phyloP scores from a whole-genome alignment of 768 basidiomycete genomes.

The Pleurotus tuber-regium region DNA sequence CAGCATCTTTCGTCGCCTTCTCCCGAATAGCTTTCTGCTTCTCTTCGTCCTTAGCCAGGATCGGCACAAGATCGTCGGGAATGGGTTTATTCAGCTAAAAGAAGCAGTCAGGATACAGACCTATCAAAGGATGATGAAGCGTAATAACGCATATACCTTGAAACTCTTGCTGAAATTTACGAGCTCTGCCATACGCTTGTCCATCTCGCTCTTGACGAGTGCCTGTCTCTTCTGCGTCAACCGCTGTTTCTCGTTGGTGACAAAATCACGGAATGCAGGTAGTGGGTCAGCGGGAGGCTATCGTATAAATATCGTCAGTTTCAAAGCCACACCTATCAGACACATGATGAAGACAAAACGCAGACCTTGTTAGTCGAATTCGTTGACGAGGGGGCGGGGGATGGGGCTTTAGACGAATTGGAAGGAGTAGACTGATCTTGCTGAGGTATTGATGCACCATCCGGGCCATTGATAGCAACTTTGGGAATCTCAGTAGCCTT shows the following conservation, averaged over 20 bases:
- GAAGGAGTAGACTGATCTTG: constrained; percentile 36
- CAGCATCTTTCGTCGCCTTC: constrained; percentile 69
- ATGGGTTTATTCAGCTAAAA: constrained; percentile 88
- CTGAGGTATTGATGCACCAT: constrained; percentile 49
- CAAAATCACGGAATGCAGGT: constrained; percentile 89
- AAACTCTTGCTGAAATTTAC: constrained; percentile 92
- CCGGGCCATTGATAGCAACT: constrained; percentile 76
- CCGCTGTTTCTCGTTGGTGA: constrained; percentile 87
- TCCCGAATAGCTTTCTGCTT: constrained; percentile 83
- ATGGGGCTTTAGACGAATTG: constrained; percentile 59
- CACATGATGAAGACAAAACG: constrained; percentile 16
- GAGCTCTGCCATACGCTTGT: constrained; percentile 90
- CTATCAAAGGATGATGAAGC: not conserved
- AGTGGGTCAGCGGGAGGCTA: constrained; percentile 74
- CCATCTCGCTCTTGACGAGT: constrained; percentile 88
- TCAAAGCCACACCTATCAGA: constrained; percentile 10
- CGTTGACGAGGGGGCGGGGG: constrained; percentile 49
- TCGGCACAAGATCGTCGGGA: constrained; percentile 89
- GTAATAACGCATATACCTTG: constrained; percentile 60
- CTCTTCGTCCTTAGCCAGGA: constrained; percentile 90
- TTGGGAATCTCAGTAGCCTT: constrained; percentile 59
- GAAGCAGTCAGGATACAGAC: not conserved
- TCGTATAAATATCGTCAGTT: constrained; percentile 7
- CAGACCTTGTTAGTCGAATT: constrained; percentile 57
- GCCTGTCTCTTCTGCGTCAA: constrained; percentile 89